Evolutionary conservation across 768 basidiomycete genomes (phyloP), one percentile per base, ranked within the genome.

Genomic region (Chalciporus pseudorubinellus): DNA sequence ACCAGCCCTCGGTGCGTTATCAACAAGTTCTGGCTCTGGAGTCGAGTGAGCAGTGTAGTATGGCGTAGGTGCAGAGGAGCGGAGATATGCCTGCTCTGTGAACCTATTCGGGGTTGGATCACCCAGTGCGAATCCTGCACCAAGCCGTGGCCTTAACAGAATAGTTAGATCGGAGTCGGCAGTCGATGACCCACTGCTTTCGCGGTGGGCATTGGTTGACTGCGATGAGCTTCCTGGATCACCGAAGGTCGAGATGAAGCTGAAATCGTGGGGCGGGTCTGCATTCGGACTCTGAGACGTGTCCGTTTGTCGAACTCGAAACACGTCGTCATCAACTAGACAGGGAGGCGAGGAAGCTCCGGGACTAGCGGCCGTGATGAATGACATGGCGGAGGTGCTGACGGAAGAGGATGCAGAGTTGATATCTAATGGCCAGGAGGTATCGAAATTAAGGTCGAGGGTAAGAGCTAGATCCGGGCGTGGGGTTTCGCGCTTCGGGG

Each of bases 31-130:
- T 44, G 70, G 60, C 44, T 69, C 65, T 14, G 67, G 67, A 16
- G 67, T 63, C 20, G 69, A 63, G 18, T 61, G 57, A 24, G 67
- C 67, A 21, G 67, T 69, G 28, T 67, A 69, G 46, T 70, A 70
- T 9, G 69, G 67, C 38, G 67, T 70, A 26, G 59, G 56, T 43
- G 54, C 41, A 24, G 61, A 48, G 41, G 60, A 54, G 53, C 58
- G 59, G 50, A 50, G 53, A 51, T 61, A 57, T 46, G 51, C 43
- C 19, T 59, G 64, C 33, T 53, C 53, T 24, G 54, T 14, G 36
- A 24, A 22, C 31, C 44, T 54, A 46, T 55, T 38, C 6, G 56
- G 55, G 36, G 55, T 6, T 21, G 26, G 14, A 11, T 54, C 52
- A 48, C 48, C 33, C n/a, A 54, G 53, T 34, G 50, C 47, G 50